Base-by-base conservation (phyloP, 176 grass and related monocot genomes). In the Aegilops umbellulata region DNA sequence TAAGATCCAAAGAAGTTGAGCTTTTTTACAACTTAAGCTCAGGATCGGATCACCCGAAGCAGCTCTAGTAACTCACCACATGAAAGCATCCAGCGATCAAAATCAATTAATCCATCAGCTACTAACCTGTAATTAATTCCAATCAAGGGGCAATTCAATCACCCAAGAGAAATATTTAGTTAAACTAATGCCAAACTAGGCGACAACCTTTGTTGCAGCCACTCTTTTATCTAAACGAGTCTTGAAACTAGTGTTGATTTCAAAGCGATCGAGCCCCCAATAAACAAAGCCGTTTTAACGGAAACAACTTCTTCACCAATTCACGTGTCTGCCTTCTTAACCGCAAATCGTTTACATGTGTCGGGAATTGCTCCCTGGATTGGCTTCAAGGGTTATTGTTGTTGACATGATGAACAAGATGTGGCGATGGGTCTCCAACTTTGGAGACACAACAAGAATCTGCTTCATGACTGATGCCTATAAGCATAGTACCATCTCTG, bases 281-380 rank as follows among this genome's bases (percentile, higher is more conserved):
- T 32, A 70, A 14, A 47, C 63, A 77, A 69, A 80, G 63, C 36
- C 88, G 62, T 35, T 93, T 93, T 24, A 93, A 72, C 85, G 2
- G 38, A 39, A 39, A 39, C 38, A 39, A 39, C 38, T 39, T 39
- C 38, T 41, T 10, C 38, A 41, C 38, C 38, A 41, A 41, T 41
- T 41, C 85, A 90, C 0, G 49, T 20, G 57, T 90, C 53, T 2
- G 31, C 75, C 22, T 81, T 87, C 76, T 79, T 86, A 4, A 85
- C 84, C 15, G 85, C 51, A 72, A 87, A 78, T 87, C 85, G 65
- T 92, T 88, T 24, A 88, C 23, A 51, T 78, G 81, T 82, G 69
- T 90, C 3, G 82, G 82, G 22, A 93, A 93, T 46, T 90, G 85
- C 46, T 93, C 88, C 68, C 88, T 85, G 38, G 38, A 41, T 41